Evolutionary conservation across 1,284 basidiomycete genomes (phyloP), one percentile per base, ranked within the genome.

Genomic region (Sporisorium iseilematis-ciliati): DNA sequence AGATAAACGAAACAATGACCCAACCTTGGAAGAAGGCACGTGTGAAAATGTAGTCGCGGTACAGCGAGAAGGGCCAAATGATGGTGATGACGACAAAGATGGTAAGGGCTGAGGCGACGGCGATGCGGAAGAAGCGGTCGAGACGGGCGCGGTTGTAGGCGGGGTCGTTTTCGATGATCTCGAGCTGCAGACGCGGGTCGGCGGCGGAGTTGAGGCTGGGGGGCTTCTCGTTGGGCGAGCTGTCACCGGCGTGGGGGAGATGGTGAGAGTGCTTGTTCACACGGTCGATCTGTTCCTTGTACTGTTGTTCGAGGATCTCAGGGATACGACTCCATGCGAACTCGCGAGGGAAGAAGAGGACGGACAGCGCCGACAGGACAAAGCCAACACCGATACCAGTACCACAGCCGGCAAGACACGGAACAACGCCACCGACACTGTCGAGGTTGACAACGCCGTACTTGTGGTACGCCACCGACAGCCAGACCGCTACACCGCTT

Each of bases 31-130:
- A 84, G 66, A 84, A 85, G n/a, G 49, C 57, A 29, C 61, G 59
- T 10, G 67, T 65, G 59, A 85, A 85, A 53, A 84, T 77, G 73
- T 83, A 84, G 60, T 78, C 73, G 8, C 83, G 70, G 63, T 83
- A 85, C 45, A 85, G 77, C 10, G 70, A 70, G 41, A 84, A 80
- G 2, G 84, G 84, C 78, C 78, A 83, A 41, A 85, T 78, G 64
- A 85, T 75, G 62, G 82, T 80, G 55, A 84, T 74, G 16, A 82
- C 77, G 11, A 82, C 63, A 52, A 81, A 81, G 41, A 79, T 60
- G 8, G 70, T 58, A 7, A 65, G 62, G 3, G 69, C 57, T 7
- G 71, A 59, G 31, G 53, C 26, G 14, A 65, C 52, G 1, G 79
- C 66, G 54, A 79, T 59, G 23, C 65, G 53, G 58, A 76, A 71